Evolutionary conservation across 176 grass and related monocot species (phyloP).

Genomic region (Oryza australiensis): DNA sequence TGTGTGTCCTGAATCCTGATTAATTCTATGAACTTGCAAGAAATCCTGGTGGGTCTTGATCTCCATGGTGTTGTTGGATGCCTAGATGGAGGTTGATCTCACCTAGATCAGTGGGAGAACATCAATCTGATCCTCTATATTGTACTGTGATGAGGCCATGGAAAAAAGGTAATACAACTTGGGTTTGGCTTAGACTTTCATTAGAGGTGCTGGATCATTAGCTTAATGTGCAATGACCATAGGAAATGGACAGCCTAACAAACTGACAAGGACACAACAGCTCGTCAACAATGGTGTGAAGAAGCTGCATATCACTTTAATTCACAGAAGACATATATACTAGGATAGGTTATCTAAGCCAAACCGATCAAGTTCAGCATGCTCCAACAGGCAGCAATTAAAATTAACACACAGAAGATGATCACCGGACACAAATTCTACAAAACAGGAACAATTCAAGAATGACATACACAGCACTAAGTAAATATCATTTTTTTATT

Average conservation of each 20-base stretch:
- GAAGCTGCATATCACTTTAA: background rate
- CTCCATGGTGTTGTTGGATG: background rate
- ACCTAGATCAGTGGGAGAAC: background rate
- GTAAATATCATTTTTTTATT: too few species aligned
- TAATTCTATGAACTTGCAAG: background rate
- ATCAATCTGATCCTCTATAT: background rate
- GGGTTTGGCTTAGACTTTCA: background rate
- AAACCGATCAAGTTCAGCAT: background rate
- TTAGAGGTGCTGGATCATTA: background rate
- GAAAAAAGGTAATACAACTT: background rate
- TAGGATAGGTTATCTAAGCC: background rate
- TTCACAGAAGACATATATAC: background rate
- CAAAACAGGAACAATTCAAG: background rate
- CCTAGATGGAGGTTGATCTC: background rate
- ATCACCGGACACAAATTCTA: background rate
- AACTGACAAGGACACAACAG: background rate
- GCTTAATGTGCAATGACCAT: background rate
- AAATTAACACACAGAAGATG: background rate
- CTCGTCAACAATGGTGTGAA: background rate
- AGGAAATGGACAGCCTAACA: background rate
- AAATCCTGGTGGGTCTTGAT: background rate
- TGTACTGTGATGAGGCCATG: background rate
- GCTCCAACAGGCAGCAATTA: background rate
- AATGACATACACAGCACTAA: background rate
- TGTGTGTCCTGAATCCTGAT: background rate